Conservation (phyloP, 208 protist species). For the Polymyxa betae region DNA sequence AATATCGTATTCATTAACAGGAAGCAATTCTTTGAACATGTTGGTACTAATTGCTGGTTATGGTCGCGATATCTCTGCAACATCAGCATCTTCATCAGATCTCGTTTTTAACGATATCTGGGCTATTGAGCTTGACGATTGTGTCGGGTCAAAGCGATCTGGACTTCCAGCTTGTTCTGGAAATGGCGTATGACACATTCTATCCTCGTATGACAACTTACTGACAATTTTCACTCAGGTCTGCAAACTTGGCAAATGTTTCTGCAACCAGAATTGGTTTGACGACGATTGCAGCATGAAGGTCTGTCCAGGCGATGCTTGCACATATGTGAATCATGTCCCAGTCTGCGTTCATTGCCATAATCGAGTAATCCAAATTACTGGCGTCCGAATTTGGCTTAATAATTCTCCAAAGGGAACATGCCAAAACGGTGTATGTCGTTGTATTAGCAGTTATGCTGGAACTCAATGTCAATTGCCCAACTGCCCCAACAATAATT, state of each 20-base stretch:
- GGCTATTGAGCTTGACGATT: constrained; percentile 32
- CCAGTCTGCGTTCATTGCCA: constrained; percentile 41
- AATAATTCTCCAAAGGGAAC: not conserved
- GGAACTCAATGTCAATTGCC: not conserved
- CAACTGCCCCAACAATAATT: constrained; percentile 23
- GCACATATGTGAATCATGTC: not conserved
- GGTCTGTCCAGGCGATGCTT: constrained; percentile 6
- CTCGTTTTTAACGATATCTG: constrained; percentile 42
- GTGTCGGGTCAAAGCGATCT: constrained; percentile 20
- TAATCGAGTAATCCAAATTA: not conserved
- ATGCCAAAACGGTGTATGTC: not conserved
- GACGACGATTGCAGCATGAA: constrained; percentile 45
- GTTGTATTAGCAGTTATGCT: not conserved
- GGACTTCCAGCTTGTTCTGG: not conserved
- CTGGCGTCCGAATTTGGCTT: not conserved
- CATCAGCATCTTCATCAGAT: not conserved
- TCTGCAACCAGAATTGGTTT: constrained; percentile 16
- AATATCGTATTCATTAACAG: not conserved
- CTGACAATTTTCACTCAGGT: not conserved
- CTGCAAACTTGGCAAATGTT: not conserved
- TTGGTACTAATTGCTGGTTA: not conserved
- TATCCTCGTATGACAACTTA: too few species aligned
- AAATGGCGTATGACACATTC: not conserved
- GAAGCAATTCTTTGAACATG: not conserved
- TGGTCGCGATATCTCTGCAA: not conserved